These are phyloP conservation scores for Capsaspora owczarzaki DNA, from an alignment of 78 protist species.

Conservation along the genomic window DNA sequence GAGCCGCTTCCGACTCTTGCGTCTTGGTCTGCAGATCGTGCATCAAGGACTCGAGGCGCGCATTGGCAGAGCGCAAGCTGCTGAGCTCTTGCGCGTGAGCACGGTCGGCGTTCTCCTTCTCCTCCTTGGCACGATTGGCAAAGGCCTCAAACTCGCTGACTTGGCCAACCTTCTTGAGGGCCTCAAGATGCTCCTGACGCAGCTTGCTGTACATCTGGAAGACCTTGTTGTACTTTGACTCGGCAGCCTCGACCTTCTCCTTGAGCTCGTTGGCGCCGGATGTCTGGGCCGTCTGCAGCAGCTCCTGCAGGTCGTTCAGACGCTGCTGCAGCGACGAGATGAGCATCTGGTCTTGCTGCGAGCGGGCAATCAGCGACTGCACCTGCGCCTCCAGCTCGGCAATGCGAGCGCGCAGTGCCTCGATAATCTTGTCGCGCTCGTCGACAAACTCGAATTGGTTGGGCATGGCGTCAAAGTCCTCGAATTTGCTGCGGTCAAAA, in stretches of 20 bases:
- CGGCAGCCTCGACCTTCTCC: not conserved
- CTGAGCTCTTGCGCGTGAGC: too few species aligned
- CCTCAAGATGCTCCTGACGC: not conserved
- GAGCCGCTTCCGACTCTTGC: too few species aligned
- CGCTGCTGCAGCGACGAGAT: not conserved
- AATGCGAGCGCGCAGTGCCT: not conserved
- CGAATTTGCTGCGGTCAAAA: not conserved
- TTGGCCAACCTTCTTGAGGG: not conserved
- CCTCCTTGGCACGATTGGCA: too few species aligned
- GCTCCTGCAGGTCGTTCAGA: not conserved
- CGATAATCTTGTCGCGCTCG: not conserved
- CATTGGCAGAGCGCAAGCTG: too few species aligned
- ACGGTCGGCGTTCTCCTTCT: too few species aligned
- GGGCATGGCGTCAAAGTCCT: not conserved
- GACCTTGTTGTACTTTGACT: not conserved
- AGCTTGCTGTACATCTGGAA: not conserved
- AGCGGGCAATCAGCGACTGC: not conserved
- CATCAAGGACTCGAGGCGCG: too few species aligned
- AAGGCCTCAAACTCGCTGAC: too few species aligned
- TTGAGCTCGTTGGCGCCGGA: not conserved
- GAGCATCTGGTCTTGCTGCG: too few species aligned
- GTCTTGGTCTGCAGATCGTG: too few species aligned
- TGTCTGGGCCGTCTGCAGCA: too few species aligned
- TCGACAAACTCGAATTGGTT: not conserved
- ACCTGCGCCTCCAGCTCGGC: not conserved